These are phyloP conservation scores for Pyrus communis DNA, from an alignment of 306 rosid genomes.

Conservation along the genomic window DNA sequence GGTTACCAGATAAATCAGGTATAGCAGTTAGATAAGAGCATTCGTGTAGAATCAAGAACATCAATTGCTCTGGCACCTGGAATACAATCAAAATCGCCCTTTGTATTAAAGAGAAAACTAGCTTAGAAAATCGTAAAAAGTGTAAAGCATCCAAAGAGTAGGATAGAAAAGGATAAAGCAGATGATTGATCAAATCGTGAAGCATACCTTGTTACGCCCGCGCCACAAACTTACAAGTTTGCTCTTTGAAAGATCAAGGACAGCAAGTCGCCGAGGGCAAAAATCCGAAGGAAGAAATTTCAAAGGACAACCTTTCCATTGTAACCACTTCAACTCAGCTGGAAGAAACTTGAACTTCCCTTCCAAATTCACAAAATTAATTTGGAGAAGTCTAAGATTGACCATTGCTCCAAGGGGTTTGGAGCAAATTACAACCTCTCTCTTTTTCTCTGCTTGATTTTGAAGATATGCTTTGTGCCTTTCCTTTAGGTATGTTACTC, in stretches of 20 bases:
- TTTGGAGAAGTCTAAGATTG: slow-evolving; percentile 45
- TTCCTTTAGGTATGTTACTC: slow-evolving; percentile 22
- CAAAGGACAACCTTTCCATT: slow-evolving; percentile 60
- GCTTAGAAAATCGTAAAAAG: neutral
- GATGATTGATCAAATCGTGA: neutral
- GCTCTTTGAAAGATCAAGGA: slow-evolving; percentile 56
- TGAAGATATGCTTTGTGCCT: slow-evolving; percentile 18
- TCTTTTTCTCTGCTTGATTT: slow-evolving; percentile 17
- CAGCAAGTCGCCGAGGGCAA: slow-evolving; percentile 37
- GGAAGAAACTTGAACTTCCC: slow-evolving; percentile 42
- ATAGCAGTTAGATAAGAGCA: slow-evolving; percentile 27
- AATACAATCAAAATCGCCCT: neutral
- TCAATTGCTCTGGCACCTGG: slow-evolving; percentile 45
- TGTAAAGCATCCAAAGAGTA: no score
- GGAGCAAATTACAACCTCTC: slow-evolving; percentile 19
- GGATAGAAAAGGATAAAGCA: no score
- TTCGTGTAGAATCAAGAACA: slow-evolving; percentile 37
- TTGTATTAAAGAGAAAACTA: neutral
- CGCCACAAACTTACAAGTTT: slow-evolving; percentile 28
- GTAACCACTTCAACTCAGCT: slow-evolving; percentile 47
- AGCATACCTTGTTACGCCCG: slow-evolving; percentile 21
- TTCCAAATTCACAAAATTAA: slow-evolving; percentile 39
- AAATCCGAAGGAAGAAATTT: slow-evolving; percentile 32
- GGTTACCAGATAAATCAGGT: slow-evolving; percentile 52
- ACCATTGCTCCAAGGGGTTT: slow-evolving; percentile 36